These are phyloP conservation scores for Argentina anserina DNA, from an alignment of 306 rosid species.

Conservation along the genomic window DNA sequence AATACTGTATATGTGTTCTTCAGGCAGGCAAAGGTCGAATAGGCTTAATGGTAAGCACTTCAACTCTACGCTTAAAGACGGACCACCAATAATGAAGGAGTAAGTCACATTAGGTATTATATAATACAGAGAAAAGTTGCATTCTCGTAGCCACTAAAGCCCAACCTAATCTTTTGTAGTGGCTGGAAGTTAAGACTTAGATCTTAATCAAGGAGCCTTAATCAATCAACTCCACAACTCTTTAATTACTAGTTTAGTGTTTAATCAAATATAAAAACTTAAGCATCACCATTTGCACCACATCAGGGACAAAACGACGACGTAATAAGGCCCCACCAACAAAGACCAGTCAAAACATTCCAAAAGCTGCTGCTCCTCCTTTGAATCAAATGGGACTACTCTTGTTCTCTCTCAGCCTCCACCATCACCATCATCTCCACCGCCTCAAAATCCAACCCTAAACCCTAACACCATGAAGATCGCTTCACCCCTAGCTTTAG, in stretches of 20 bases:
- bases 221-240: background rate
- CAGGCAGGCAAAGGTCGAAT: too few relatives aligned
- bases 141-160: background rate
- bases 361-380: background rate
- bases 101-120: too few relatives aligned
- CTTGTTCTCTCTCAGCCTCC: background rate
- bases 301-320: background rate
- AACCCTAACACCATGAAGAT: constrained; percentile 24
- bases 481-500: background rate
- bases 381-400: background rate
- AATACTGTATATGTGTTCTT: too few relatives aligned
- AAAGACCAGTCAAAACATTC: background rate
- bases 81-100: too few relatives aligned
- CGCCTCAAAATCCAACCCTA: background rate
- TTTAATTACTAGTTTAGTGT: background rate
- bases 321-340: background rate
- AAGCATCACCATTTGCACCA: background rate
- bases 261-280: background rate
- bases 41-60: too few relatives aligned
- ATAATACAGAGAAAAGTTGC: too few relatives aligned
- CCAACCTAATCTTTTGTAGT: background rate
- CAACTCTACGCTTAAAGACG: too few relatives aligned
- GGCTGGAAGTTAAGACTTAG: background rate
- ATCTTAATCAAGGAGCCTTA: background rate
- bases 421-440: background rate